Conservation (phyloP, 2,329 filamentous ascomycete species). For the Diaporthe amygdali region DNA sequence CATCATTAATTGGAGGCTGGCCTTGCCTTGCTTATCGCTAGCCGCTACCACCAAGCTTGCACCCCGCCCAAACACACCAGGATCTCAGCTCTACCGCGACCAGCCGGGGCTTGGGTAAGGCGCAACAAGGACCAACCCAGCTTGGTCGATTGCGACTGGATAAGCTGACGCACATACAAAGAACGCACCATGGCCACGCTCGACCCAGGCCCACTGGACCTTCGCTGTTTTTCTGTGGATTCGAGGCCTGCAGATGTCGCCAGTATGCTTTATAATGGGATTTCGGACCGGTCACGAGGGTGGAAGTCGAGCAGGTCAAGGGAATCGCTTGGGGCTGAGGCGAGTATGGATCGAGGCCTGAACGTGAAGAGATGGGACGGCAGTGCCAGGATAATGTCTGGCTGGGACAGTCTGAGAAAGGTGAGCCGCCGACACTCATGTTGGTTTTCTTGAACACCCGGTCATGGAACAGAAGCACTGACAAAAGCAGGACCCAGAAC, state of each 20-base stretch:
- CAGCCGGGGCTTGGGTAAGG: not conserved
- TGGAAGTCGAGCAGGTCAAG: slow-evolving; percentile 42
- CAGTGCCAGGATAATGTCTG: slow-evolving; percentile 44
- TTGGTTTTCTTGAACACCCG: not conserved
- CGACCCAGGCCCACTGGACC: slow-evolving; percentile 5
- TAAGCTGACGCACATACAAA: slow-evolving; percentile 19
- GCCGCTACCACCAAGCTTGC: slow-evolving; percentile 18
- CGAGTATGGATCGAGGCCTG: slow-evolving; percentile 29
- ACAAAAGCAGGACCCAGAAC: slow-evolving; percentile 66
- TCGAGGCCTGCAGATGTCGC: slow-evolving; percentile 20
- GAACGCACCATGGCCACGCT: slow-evolving; percentile 3
- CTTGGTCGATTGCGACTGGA: not conserved
- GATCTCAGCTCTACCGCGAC: slow-evolving; percentile 11
- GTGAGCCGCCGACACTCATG: slow-evolving; percentile 41
- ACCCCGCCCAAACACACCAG: not conserved
- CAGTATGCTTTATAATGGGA: slow-evolving; percentile 37
- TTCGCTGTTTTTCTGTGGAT: not conserved
- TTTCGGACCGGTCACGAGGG: slow-evolving; percentile 38
- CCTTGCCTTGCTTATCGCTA: slow-evolving; percentile 15
- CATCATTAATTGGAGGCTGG: not conserved
- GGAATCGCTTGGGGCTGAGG: slow-evolving; percentile 34
- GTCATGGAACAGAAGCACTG: not conserved
- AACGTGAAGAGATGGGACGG: slow-evolving; percentile 59
- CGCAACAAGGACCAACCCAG: slow-evolving; percentile 21
- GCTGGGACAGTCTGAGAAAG: slow-evolving; percentile 54